Conservation (phyloP, 306 rosid genomes). For the Cicer judaicum region DNA sequence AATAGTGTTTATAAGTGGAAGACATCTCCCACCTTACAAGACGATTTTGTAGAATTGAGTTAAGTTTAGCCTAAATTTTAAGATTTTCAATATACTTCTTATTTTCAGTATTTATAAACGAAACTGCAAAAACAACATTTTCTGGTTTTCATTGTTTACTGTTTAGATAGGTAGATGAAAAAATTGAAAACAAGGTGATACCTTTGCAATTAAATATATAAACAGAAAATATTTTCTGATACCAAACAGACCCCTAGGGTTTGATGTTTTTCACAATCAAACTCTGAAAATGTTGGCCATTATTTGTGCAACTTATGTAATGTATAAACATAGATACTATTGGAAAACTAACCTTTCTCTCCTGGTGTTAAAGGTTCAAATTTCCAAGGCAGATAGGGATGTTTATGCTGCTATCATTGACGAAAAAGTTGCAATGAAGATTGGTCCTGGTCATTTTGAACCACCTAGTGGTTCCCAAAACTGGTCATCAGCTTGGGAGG, state of each 20-base stretch:
- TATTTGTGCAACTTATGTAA: conserved; percentile 4
- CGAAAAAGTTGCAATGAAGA: conserved; percentile 76
- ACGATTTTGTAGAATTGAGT: too few species aligned
- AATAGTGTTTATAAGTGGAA: too few species aligned
- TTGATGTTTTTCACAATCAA: conserved; percentile 21
- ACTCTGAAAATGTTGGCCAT: neutral
- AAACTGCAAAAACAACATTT: too few species aligned
- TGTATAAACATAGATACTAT: neutral
- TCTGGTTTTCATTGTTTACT: too few species aligned
- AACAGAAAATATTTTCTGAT: neutral
- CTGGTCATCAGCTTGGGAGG: conserved; percentile 69
- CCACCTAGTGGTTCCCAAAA: conserved; percentile 64
- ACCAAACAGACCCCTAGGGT: conserved; percentile 3
- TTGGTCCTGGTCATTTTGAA: conserved; percentile 91
- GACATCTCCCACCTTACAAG: too few species aligned
- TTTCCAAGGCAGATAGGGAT: conserved; percentile 81
- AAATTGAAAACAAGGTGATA: too few species aligned
- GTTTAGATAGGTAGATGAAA: too few species aligned
- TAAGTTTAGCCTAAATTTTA: too few species aligned
- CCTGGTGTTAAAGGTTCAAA: conserved; percentile 60
- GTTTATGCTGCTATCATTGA: conserved; percentile 87
- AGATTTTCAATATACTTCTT: too few species aligned
- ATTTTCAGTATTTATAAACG: too few species aligned
- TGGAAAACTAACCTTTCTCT: conserved; percentile 32
- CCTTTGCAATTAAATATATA: neutral